Evolutionary conservation across 306 rosid species (phyloP), one percentile per base, ranked within the genome.

Genomic region (Cicer bijugum): DNA sequence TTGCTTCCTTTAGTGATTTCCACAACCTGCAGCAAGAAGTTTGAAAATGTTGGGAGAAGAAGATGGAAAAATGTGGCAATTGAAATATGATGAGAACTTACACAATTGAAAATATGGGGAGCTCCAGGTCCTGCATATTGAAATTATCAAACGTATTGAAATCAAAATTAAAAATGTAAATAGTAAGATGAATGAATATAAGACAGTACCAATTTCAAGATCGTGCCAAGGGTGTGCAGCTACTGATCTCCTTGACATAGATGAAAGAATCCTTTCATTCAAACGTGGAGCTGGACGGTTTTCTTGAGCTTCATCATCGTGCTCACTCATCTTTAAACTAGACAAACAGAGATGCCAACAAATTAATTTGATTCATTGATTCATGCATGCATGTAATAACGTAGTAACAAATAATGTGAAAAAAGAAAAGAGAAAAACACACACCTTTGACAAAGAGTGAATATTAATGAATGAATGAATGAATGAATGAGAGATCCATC

Each of bases 221-320:
- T 91, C 99, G 82, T 95, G 99, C 99, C 99, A 95, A 62, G 97
- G 96, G 80, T 91, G 97, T 4, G 97, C 97, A 82, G 93, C 99
- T 37, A 91, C 92, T 6, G 97, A 89, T 91, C 92, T 90, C 78
- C 89, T 88, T 40, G 99, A 91, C 77, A 91, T 15, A 72, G 97
- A 88, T 20, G 97, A 95, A 75, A 95, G 99, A 86, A 95, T 95
- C 82, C 97, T 88, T 79, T 95, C 97, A 45, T 95, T 95, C 86
- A 95, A 80, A 37, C 85, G 88, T 0, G 97, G 99, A 44, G 19
- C 74, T 47, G 60, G 59, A 43, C 87, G 91, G 6, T 1, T 47
- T 56, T 77, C 81, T 75, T 64, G 51, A 51, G 1, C 65, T 58
- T 28, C 42, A 11, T 69, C 69, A 56, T 12, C 78, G 5, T 79